Evolutionary conservation across 2,329 filamentous ascomycete species (phyloP).

Genomic region (Trichothecium sympodiale): DNA sequence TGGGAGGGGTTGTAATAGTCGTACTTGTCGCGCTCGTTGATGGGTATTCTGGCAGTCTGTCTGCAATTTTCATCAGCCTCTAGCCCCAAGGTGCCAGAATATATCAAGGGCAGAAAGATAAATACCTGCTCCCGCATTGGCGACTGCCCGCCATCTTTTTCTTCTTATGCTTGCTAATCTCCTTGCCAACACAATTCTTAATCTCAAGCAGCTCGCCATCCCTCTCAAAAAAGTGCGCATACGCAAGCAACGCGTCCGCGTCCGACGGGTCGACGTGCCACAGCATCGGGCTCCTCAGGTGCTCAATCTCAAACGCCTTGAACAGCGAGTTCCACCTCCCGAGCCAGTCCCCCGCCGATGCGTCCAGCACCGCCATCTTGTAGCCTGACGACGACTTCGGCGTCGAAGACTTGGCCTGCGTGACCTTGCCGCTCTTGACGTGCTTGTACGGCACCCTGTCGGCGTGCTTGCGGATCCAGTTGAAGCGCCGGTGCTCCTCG

Average conservation of each 20-base stretch:
- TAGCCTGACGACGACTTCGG: too few relatives aligned
- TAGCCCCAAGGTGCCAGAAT: neutral
- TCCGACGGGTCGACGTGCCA: conserved; percentile 72
- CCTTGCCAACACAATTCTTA: conserved; percentile 63
- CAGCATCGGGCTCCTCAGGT: conserved; percentile 71
- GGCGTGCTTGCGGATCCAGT: conserved; percentile 61
- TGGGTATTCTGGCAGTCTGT: conserved; percentile 34
- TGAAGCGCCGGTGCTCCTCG: conserved; percentile 70
- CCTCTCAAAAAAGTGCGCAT: conserved; percentile 50
- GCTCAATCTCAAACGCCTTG: conserved; percentile 54
- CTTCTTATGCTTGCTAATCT: conserved; percentile 69
- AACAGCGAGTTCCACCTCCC: conserved; percentile 61
- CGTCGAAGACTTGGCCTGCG: neutral
- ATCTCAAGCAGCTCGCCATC: conserved; percentile 59
- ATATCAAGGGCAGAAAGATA: neutral
- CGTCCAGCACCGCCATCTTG: conserved; percentile 59
- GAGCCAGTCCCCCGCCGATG: conserved; percentile 47
- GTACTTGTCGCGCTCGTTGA: conserved; percentile 56
- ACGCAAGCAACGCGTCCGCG: conserved; percentile 60
- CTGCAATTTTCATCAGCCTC: conserved; percentile 17
- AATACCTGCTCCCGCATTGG: conserved; percentile 29
- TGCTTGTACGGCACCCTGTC: conserved; percentile 46
- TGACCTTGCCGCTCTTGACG: conserved; percentile 20
- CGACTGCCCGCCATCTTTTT: conserved; percentile 40
- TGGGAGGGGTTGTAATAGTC: conserved; percentile 59